These are phyloP conservation scores for Amanita molliuscula DNA, from an alignment of 768 basidiomycete genomes.

Conservation along the genomic window DNA sequence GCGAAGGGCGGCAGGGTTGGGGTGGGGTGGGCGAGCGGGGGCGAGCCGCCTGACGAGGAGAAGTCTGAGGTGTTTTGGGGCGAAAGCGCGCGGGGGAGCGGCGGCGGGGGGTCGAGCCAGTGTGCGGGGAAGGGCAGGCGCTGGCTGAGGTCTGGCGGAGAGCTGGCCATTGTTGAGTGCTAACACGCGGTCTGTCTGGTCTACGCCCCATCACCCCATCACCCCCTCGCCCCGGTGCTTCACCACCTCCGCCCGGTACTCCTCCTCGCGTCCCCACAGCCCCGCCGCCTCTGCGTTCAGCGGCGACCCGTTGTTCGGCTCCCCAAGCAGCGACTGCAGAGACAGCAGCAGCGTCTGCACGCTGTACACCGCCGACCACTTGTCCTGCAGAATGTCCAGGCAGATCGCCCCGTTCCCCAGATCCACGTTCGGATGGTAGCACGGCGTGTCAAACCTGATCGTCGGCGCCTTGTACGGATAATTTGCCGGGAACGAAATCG, in stretches of 20 bases:
- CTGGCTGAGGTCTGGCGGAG: conserved; percentile 72
- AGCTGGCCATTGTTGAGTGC: conserved; percentile 59
- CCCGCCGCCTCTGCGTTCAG: conserved; percentile 80
- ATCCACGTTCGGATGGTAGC: conserved; percentile 90
- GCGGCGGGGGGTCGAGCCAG: conserved; percentile 68
- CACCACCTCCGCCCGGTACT: conserved; percentile 4
- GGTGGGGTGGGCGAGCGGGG: conserved; percentile 44
- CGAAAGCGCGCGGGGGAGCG: conserved; percentile 75
- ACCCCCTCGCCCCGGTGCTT: conserved; percentile 1
- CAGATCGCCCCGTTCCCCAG: conserved; percentile 69
- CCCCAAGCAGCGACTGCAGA: conserved; percentile 80
- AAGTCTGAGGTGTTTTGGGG: conserved; percentile 85
- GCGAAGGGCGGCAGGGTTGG: conserved; percentile 38
- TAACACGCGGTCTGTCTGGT: neutral
- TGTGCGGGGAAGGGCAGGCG: conserved; percentile 60
- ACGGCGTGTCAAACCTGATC: conserved; percentile 83
- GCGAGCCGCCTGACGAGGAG: conserved; percentile 80
- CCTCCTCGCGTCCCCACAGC: conserved; percentile 42
- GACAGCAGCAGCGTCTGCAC: conserved; percentile 86
- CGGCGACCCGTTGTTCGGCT: conserved; percentile 90
- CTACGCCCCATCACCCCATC: neutral
- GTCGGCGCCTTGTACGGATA: conserved; percentile 82
- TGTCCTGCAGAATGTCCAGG: conserved; percentile 83
- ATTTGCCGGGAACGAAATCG: conserved; percentile 76
- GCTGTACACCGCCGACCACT: conserved; percentile 91